phyloP scores from a whole-genome alignment of 2,329 filamentous ascomycete genomes.

The Colletotrichum paranaense region DNA sequence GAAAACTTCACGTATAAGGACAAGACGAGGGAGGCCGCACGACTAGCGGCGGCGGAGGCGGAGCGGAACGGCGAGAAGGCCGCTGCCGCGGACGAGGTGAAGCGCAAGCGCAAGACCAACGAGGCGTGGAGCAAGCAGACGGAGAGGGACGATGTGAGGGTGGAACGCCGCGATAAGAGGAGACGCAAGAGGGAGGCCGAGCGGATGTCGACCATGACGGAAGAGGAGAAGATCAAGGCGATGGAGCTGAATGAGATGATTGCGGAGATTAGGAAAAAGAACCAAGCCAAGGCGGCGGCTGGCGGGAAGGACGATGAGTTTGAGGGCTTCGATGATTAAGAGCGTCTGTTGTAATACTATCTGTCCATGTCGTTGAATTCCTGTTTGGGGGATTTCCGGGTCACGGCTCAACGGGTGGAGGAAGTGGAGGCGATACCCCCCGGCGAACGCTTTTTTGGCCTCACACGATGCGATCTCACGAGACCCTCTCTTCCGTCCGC shows the following conservation, averaged over 20 bases:
- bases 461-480: slow-evolving; percentile 3
- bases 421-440: slow-evolving; percentile 18
- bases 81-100: slow-evolving; percentile 50
- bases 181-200: slow-evolving; percentile 73
- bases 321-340: slow-evolving; percentile 62
- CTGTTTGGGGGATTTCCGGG: background rate
- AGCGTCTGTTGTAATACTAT: slow-evolving; percentile 8
- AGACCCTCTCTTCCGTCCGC: background rate
- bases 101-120: slow-evolving; percentile 71
- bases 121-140: slow-evolving; percentile 80
- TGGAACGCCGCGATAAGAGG: slow-evolving; percentile 72
- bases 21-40: slow-evolving; percentile 74
- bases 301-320: slow-evolving; percentile 60
- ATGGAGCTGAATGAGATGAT: slow-evolving; percentile 74
- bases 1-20: slow-evolving; percentile 78
- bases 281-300: slow-evolving; percentile 55
- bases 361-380: background rate
- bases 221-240: slow-evolving; percentile 73
- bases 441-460: background rate
- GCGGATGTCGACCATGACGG: slow-evolving; percentile 73
- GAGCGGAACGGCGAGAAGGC: slow-evolving; percentile 52
- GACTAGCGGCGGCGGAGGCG: slow-evolving; percentile 66
- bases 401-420: background rate
- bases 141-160: slow-evolving; percentile 72
- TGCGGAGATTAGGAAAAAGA: slow-evolving; percentile 70